Evolutionary conservation across 192 early-diverging fungal genomes (phyloP), one percentile per base, ranked within the genome.

Genomic region (Coemansia sp.): DNA sequence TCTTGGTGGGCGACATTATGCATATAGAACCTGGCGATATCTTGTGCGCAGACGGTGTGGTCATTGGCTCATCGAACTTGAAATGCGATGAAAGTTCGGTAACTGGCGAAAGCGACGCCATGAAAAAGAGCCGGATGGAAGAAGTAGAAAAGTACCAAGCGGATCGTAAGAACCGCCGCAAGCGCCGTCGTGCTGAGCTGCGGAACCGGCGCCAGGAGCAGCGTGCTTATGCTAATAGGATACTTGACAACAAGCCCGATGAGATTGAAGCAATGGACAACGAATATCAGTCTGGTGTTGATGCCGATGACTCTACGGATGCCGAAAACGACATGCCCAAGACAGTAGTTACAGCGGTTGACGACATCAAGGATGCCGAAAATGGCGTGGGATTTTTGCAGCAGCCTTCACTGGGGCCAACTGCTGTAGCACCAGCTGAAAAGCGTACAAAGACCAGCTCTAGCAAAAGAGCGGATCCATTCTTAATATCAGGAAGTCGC

Each of bases 81-180:
- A 75, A 81, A 23, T 88, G 86, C 53, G 97, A 99, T 63, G 97
- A 99, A 74, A 91, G 88, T 13, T 85, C 94, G 6, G 84, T 91
- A 31, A 96, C 95, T 6, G 97, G 97, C 52, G 97, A 99, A 74
- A 86, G 91, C n/a, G 85, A 94, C 59, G 84, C 93, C 3, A 87
- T 98, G 15, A 80, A 84, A 44, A 99, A 99, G 64, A 73, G 80
- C 49, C 63, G 73, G 0, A 70, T 78, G 21, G 84, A 83, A 15
- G 82, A 84, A 12, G 57, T 56, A 3, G 66, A 69, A 35, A 46
- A 35, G 42, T 46, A 47, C 35, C 48, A 60, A 15, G 65, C 61
- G 7, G 70, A 72, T 13, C 57, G 60, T 56, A 70, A 67, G 45
- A 59, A 50, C 41, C 59, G 61, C 13, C 62, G 65, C 45, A 64